Evolutionary conservation across 441 rosid genomes (phyloP).

Genomic region (Populus tomentosa): DNA sequence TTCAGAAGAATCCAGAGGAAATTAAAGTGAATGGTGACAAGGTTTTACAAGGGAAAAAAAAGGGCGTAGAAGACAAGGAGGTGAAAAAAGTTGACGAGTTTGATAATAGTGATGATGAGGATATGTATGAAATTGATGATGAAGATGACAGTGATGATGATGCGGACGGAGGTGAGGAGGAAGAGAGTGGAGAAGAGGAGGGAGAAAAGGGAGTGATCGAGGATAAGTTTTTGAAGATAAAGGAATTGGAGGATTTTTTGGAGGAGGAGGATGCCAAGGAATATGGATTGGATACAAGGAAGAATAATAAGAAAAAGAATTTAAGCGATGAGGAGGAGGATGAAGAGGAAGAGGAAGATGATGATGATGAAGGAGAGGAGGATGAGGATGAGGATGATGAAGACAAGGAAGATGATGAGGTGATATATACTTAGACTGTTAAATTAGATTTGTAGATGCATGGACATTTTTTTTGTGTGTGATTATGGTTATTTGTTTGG

Average conservation of each 20-base stretch:
- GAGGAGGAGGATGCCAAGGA: conserved; percentile 78
- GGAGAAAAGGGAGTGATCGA: conserved; percentile 51
- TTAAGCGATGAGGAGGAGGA: conserved; percentile 15
- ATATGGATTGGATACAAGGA: conserved; percentile 45
- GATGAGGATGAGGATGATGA: conserved; percentile 37
- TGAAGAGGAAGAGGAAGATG: conserved; percentile 29
- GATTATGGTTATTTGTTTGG: neutral
- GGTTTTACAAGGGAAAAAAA: neutral
- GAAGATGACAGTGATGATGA: neutral
- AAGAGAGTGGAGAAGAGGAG: conserved; percentile 24
- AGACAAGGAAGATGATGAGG: conserved; percentile 28
- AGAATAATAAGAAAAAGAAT: conserved; percentile 23
- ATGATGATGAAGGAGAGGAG: conserved; percentile 20
- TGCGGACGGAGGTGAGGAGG: conserved; percentile 18
- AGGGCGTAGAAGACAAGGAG: conserved; percentile 23
- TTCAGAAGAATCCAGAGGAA: conserved; percentile 54
- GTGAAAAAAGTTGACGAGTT: neutral
- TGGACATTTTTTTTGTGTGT: neutral
- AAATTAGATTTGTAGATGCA: neutral
- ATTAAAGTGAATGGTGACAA: conserved; percentile 14
- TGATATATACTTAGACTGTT: neutral
- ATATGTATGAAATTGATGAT: neutral
- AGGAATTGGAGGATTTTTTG: conserved; percentile 64
- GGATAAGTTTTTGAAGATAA: conserved; percentile 76
- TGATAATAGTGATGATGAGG: conserved; percentile 5